These are phyloP conservation scores for Zizania latifolia DNA, from an alignment of 176 grass and related monocot genomes.

Conservation along the genomic window DNA sequence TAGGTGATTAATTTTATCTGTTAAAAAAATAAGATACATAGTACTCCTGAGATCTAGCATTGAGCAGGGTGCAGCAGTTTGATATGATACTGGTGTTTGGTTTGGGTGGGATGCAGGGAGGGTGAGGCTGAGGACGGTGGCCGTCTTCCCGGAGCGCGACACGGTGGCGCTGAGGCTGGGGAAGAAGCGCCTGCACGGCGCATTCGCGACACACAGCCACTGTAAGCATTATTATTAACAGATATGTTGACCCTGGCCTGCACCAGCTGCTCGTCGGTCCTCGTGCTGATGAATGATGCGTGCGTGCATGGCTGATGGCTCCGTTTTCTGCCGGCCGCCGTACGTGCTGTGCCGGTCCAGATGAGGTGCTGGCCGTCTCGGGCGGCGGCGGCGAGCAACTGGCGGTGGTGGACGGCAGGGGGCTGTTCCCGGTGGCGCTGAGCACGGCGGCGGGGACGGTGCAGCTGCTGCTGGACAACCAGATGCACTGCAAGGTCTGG, in stretches of 20 bases:
- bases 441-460: conserved; percentile 45
- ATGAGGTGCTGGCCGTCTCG: conserved; percentile 38
- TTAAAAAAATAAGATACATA: too few species aligned
- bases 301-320: too few species aligned
- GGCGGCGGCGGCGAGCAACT: conserved; percentile 24
- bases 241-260: background rate
- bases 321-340: too few species aligned
- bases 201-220: conserved; percentile 57
- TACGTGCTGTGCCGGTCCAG: conserved; percentile 41
- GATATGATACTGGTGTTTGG: background rate
- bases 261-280: too few species aligned
- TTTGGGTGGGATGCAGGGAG: conserved; percentile 46
- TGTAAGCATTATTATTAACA: too few species aligned
- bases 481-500: conserved; percentile 70
- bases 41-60: background rate
- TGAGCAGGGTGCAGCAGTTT: background rate
- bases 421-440: conserved; percentile 43
- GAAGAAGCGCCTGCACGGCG: conserved; percentile 75
- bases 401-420: conserved; percentile 26
- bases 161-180: conserved; percentile 51
- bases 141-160: conserved; percentile 35
- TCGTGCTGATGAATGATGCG: too few species aligned
- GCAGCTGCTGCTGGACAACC: conserved; percentile 66
- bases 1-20: too few species aligned
- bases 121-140: conserved; percentile 51